Conservation (phyloP, 192 early-diverging fungal species). For the Spinellus fusiger region DNA sequence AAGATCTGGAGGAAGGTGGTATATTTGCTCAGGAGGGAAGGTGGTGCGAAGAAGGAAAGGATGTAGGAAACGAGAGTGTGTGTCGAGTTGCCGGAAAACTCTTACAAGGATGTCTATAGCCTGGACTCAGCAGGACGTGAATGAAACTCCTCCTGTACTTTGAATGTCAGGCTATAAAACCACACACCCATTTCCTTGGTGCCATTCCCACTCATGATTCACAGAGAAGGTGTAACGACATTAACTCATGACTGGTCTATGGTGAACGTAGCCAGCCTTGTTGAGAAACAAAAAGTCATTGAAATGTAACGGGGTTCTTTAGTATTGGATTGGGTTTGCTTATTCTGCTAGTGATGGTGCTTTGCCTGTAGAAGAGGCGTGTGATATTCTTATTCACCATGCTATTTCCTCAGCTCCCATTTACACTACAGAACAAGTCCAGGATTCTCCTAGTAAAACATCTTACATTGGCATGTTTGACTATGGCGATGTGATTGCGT, state of each 20-base stretch:
- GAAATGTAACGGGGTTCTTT: constrained; percentile 43
- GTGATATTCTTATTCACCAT: constrained; percentile 65
- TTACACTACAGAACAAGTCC: constrained; percentile 39
- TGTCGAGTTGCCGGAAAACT: too few relatives aligned
- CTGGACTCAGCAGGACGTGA: too few relatives aligned
- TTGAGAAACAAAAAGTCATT: constrained; percentile 58
- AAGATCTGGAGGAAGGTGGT: too few relatives aligned
- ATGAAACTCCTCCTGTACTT: too few relatives aligned
- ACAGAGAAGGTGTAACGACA: constrained; percentile 16
- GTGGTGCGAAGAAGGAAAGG: too few relatives aligned
- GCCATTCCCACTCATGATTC: too few relatives aligned
- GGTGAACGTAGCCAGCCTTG: constrained; percentile 50
- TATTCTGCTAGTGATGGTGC: constrained; percentile 38
- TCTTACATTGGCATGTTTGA: constrained; percentile 84
- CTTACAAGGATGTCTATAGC: too few relatives aligned
- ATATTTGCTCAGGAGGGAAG: too few relatives aligned
- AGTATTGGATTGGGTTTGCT: not conserved
- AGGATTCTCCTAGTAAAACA: not conserved
- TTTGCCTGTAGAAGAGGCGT: constrained; percentile 62
- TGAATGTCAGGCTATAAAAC: too few relatives aligned
- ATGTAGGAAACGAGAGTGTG: too few relatives aligned
- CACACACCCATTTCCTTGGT: too few relatives aligned
- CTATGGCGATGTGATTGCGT: constrained; percentile 75
- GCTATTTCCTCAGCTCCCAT: constrained; percentile 79
- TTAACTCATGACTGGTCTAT: constrained; percentile 53